Base-by-base conservation (phyloP, 1,284 basidiomycete species). In the Puccinia horiana region DNA sequence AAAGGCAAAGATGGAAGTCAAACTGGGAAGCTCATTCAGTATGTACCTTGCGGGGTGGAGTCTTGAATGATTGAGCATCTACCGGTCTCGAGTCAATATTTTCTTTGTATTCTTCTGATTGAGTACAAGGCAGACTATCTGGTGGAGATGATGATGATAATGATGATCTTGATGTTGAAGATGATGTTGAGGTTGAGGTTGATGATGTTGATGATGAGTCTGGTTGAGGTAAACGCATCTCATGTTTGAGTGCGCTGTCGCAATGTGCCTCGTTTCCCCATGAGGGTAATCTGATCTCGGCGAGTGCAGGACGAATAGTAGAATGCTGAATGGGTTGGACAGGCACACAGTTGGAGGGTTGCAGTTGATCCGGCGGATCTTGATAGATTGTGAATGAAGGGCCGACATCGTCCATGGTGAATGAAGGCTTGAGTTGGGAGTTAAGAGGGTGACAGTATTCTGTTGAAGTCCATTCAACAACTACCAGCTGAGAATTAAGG, bases 351-450 rank as follows among this genome's bases (percentile, higher is more conserved):
- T 32, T 35, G n/a, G 65, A 29, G 65, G 52, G 40, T 44, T 29
- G 70, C 29, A 12, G 70, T 35, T 29, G 47, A 54, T 73, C 70
- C 47, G 70, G 70, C 18, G 70, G 70, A 73, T 73, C 70, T 54
- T 73, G 70, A 73, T 73, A 73, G 70, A 73, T 73, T 54, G 44
- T 54, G 47, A 73, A 73, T 52, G 70, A 73, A 44, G 70, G 70
- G 26, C 47, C 52, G n/a, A 32, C 70, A 73, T 73, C 29, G 18
- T 52, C 44, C 70, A 73, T 73, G 47, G 54, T 49, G n/a, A 20
- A 16, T 67, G 35, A 40, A 18, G 42, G 26, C 26, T 47, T 73
- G 26, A n/a, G 11, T 35, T 14, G 37, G 29, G 29, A 35, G 32
- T 73, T 54, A n/a, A n/a, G 47, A 26, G 2, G 35, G 52, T 73